Conservation (phyloP, 2,329 filamentous ascomycete species). For the Helotiales sp. region DNA sequence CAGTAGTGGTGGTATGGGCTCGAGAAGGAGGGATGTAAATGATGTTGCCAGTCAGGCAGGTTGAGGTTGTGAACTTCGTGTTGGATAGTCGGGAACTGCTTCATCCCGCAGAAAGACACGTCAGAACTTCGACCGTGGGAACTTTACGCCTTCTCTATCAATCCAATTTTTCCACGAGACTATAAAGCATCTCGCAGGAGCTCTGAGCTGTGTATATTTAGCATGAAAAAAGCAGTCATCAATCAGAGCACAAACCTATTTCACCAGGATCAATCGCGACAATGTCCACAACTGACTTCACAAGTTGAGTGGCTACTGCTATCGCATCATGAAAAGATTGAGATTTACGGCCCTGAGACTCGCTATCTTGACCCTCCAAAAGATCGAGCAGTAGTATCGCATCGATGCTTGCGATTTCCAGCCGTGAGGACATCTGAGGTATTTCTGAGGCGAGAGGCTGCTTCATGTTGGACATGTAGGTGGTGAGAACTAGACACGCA, state of each 20-base stretch:
- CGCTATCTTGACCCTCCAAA: not conserved
- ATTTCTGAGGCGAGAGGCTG: not conserved
- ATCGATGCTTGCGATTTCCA: not conserved
- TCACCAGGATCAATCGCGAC: not conserved
- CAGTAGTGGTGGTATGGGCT: too few relatives aligned
- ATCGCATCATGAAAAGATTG: not conserved
- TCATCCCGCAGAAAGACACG: too few relatives aligned
- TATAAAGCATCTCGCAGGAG: not conserved
- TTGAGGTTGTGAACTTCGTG: too few relatives aligned
- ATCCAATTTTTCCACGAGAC: not conserved
- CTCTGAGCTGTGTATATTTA: not conserved
- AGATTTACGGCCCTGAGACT: too few relatives aligned
- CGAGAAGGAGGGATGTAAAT: too few relatives aligned
- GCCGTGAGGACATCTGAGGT: not conserved
- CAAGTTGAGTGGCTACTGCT: not conserved
- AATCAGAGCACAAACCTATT: not conserved
- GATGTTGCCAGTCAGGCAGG: too few relatives aligned
- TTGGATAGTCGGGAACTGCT: too few relatives aligned
- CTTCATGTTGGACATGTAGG: not conserved
- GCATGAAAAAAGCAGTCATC: not conserved
- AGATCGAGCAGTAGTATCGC: not conserved
- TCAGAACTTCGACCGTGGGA: not conserved
- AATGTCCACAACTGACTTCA: not conserved
- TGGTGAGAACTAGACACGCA: not conserved
- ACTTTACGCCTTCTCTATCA: not conserved